Evolutionary conservation across 257 asterid genomes (phyloP).

Genomic region (Nicotiana tomentosiformis): DNA sequence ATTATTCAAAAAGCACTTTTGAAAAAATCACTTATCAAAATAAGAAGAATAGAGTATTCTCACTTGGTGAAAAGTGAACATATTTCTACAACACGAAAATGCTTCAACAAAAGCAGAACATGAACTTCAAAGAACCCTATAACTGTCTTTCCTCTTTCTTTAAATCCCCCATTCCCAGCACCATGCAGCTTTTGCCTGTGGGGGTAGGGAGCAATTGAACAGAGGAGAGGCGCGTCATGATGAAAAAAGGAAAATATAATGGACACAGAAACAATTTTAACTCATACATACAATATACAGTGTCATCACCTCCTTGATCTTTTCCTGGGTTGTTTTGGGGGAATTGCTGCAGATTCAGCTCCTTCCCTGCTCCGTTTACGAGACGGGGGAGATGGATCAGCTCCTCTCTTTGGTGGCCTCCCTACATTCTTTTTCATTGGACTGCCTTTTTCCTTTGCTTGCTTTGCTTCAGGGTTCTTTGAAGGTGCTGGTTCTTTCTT

Average conservation of each 20-base stretch:
- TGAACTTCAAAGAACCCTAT: neutral
- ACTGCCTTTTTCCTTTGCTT: conserved; percentile 34
- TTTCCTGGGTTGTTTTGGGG: conserved; percentile 55
- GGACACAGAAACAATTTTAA: neutral
- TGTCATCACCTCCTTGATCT: conserved; percentile 51
- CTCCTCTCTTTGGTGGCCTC: conserved; percentile 59
- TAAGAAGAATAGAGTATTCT: neutral
- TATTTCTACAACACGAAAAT: neutral
- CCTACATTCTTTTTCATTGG: conserved; percentile 49
- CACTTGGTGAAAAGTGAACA: neutral
- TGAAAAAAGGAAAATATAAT: neutral
- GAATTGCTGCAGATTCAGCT: conserved; percentile 30
- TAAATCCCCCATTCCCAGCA: neutral
- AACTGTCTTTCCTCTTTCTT: neutral
- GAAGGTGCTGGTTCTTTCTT: too few species aligned
- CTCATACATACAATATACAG: neutral
- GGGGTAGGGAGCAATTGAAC: neutral
- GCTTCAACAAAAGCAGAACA: conserved; percentile 14
- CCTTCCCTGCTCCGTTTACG: conserved; percentile 46
- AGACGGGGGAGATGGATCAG: conserved; percentile 21
- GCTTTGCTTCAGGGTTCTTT: conserved; percentile 27
- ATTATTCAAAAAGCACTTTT: too few species aligned
- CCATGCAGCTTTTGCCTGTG: neutral
- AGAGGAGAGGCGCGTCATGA: neutral
- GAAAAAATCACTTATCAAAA: too few species aligned